A percentile compares a stretch with the other conserved stretches of the same genome.
Evolutionary conservation across 108 stramenopile genomes (phyloP).

Genomic region (Schizochytrium sp.): DNA sequence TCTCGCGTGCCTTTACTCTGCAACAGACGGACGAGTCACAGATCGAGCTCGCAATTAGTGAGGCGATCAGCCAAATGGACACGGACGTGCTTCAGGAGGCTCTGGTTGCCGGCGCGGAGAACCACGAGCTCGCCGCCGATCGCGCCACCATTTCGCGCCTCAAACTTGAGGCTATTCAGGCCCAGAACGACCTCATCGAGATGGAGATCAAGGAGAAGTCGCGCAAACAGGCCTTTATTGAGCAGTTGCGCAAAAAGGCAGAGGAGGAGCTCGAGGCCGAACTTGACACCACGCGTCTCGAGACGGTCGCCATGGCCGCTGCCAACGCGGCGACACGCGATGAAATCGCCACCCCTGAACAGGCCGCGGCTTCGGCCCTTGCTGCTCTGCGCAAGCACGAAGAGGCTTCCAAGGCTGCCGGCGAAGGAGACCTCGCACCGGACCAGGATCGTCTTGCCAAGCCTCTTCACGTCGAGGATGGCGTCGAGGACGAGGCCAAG

Average conservation of each 20-base stretch:
- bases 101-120: background rate
- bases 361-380: background rate
- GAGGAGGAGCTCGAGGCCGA: slow-evolving; percentile 16
- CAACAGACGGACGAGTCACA: slow-evolving; percentile 28
- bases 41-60: background rate
- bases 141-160: slow-evolving; percentile 11
- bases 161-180: slow-evolving; percentile 42
- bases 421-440: background rate
- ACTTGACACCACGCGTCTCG: background rate
- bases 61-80: slow-evolving; percentile 7
- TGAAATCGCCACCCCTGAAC: background rate
- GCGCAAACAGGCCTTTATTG: slow-evolving; percentile 31
- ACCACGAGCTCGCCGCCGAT: background rate
- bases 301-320: background rate
- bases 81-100: background rate
- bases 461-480: background rate
- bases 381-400: background rate
- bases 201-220: slow-evolving; percentile 42
- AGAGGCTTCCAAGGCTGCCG: background rate
- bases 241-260: background rate
- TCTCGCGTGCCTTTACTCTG: slow-evolving; percentile 88
- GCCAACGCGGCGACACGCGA: background rate
- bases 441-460: background rate
- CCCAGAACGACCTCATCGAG: slow-evolving; percentile 51
- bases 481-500: background rate